phyloP scores from a whole-genome alignment of 176 grass and related monocot genomes.

The Tuctoria greenei region DNA sequence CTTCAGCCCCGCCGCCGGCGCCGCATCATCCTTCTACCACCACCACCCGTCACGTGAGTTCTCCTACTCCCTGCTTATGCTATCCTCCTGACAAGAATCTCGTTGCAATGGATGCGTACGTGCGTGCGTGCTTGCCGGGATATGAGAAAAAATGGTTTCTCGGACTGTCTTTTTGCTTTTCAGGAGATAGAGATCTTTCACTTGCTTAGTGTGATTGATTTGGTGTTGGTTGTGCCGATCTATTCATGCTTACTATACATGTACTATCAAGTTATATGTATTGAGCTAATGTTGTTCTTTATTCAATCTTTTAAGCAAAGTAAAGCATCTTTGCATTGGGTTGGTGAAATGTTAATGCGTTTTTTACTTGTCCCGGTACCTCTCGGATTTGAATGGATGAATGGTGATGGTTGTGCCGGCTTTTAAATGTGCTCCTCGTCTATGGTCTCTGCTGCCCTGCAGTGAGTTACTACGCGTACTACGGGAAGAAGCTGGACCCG shows the following conservation, averaged over 20 bases:
- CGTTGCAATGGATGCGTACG: slow-evolving; percentile 6
- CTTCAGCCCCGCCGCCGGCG: slow-evolving; percentile 57
- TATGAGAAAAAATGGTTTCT: not conserved
- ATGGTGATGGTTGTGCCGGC: not conserved
- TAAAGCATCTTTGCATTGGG: slow-evolving; percentile 25
- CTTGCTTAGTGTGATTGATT: slow-evolving; percentile 30
- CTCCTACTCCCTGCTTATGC: not conserved
- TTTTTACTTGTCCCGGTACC: slow-evolving; percentile 30
- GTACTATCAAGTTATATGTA: not conserved
- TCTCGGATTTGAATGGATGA: not conserved
- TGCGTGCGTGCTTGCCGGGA: not conserved
- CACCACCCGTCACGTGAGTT: slow-evolving; percentile 78
- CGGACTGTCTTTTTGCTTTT: not conserved
- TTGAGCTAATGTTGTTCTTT: slow-evolving; percentile 34
- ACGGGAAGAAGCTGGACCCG: slow-evolving; percentile 96
- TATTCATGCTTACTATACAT: not conserved
- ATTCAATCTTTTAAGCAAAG: slow-evolving; percentile 29
- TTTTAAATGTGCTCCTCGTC: slow-evolving; percentile 14
- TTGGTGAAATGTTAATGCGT: slow-evolving; percentile 39
- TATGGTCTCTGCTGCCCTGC: not conserved
- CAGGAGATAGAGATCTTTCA: not conserved
- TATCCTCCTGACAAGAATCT: not conserved
- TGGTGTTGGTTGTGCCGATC: not conserved
- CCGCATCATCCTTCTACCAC: slow-evolving; percentile 58
- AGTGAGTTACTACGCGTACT: slow-evolving; percentile 96